Evolutionary conservation across 2,329 filamentous ascomycete species (phyloP).

Genomic region (Colletotrichum coccodes): DNA sequence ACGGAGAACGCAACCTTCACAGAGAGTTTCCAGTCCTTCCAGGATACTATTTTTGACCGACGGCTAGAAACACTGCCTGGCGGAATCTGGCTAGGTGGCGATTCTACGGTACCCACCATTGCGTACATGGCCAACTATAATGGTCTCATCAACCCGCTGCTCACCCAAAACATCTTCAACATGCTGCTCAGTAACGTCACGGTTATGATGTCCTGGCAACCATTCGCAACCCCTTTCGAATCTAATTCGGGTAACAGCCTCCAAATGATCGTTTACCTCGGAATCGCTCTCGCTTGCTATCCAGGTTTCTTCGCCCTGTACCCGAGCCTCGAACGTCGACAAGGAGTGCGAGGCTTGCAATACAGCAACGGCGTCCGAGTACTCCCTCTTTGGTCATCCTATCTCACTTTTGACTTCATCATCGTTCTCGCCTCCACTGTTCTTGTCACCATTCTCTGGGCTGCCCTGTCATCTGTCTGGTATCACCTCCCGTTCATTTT

Average conservation of each 20-base stretch:
- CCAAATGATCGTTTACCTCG: conserved; percentile 84
- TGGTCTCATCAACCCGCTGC: conserved; percentile 64
- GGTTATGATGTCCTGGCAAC: conserved; percentile 77
- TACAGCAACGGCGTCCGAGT: conserved; percentile 92
- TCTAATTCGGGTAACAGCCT: conserved; percentile 77
- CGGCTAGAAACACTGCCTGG: conserved; percentile 78
- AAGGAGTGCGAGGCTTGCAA: conserved; percentile 84
- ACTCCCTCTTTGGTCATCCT: conserved; percentile 85
- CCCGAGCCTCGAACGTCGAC: conserved; percentile 83
- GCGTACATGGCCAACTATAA: conserved; percentile 76
- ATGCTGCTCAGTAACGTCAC: conserved; percentile 73
- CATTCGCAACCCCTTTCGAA: conserved; percentile 80
- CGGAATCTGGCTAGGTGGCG: conserved; percentile 81
- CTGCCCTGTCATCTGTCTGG: conserved; percentile 72
- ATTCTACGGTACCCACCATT: conserved; percentile 68
- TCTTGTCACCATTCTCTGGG: conserved; percentile 76
- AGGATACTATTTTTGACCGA: conserved; percentile 68
- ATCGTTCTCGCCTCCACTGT: conserved; percentile 76
- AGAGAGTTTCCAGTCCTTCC: conserved; percentile 75
- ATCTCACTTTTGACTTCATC: conserved; percentile 81
- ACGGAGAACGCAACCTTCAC: conserved; percentile 49
- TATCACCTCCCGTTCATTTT: conserved; percentile 86
- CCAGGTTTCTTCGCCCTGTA: conserved; percentile 92
- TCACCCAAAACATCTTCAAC: conserved; percentile 73
- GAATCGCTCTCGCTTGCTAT: conserved; percentile 79